These are phyloP conservation scores for Cytospora paraplurivora DNA, from an alignment of 2,329 filamentous ascomycete genomes.

Conservation along the genomic window DNA sequence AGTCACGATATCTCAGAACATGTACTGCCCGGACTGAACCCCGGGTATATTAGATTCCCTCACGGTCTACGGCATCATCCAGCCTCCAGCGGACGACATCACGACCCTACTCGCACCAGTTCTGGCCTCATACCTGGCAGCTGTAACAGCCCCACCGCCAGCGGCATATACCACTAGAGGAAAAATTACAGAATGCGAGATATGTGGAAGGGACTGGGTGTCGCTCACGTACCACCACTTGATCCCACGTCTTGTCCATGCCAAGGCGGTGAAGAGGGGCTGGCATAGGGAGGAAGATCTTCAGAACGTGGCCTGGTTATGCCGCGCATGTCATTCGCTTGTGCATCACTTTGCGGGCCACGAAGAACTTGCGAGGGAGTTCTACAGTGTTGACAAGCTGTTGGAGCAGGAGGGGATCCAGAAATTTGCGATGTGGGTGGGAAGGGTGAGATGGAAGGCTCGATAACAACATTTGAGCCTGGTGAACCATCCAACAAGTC, in stretches of 20 bases:
- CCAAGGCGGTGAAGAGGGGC: slow-evolving; percentile 72
- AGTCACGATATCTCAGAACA: slow-evolving; percentile 47
- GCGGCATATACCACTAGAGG: slow-evolving; percentile 60
- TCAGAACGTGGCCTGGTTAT: slow-evolving; percentile 84
- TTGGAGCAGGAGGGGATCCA: slow-evolving; percentile 70
- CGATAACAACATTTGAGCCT: background rate
- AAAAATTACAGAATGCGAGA: slow-evolving; percentile 65
- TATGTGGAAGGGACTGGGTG: slow-evolving; percentile 75
- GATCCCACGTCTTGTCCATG: slow-evolving; percentile 77
- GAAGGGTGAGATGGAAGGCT: slow-evolving; percentile 73
- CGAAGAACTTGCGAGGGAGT: slow-evolving; percentile 74
- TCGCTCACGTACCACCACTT: slow-evolving; percentile 82
- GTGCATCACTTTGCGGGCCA: slow-evolving; percentile 76
- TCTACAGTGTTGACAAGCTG: slow-evolving; percentile 72
- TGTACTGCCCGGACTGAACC: slow-evolving; percentile 58
- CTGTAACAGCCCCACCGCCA: slow-evolving; percentile 63
- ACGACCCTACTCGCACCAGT: slow-evolving; percentile 64
- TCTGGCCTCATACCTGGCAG: slow-evolving; percentile 62
- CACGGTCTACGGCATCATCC: slow-evolving; percentile 64
- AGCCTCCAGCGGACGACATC: slow-evolving; percentile 43
- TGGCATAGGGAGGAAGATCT: slow-evolving; percentile 78
- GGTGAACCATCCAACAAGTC: background rate
- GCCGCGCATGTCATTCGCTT: slow-evolving; percentile 79
- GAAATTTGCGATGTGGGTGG: slow-evolving; percentile 73
- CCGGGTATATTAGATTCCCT: slow-evolving; percentile 68